Conservation (phyloP, 2,329 filamentous ascomycete species). For the Penicillium brasilianum region DNA sequence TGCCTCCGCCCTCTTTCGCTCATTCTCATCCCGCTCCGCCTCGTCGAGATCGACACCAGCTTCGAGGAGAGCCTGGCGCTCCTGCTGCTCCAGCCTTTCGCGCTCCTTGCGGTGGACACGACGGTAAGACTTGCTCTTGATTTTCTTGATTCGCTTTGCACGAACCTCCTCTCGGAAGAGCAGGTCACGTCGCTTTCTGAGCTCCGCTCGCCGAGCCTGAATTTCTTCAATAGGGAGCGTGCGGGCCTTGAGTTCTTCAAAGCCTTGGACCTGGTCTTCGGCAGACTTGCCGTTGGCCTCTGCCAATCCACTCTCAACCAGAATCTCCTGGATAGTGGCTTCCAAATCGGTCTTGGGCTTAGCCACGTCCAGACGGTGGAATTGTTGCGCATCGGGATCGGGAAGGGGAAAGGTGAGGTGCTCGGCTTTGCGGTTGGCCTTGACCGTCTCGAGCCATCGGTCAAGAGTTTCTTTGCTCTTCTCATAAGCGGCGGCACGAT, state of each 20-base stretch:
- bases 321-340: slow-evolving; percentile 81
- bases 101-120: slow-evolving; percentile 85
- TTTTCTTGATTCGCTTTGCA: slow-evolving; percentile 94
- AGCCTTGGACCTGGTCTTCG: slow-evolving; percentile 70
- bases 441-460: slow-evolving; percentile 93
- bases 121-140: slow-evolving; percentile 95
- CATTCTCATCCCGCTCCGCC: slow-evolving; percentile 67
- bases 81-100: slow-evolving; percentile 62
- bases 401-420: slow-evolving; percentile 86
- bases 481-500: slow-evolving; percentile 81
- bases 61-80: slow-evolving; percentile 62
- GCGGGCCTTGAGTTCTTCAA: slow-evolving; percentile 72
- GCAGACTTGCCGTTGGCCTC: slow-evolving; percentile 62
- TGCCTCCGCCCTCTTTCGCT: slow-evolving; percentile 79
- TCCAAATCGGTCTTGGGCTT: slow-evolving; percentile 81
- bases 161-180: slow-evolving; percentile 87
- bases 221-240: slow-evolving; percentile 75
- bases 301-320: slow-evolving; percentile 82
- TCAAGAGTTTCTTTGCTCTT: slow-evolving; percentile 90
- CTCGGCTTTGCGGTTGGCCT: slow-evolving; percentile 88
- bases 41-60: slow-evolving; percentile 66
- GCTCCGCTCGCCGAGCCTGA: slow-evolving; percentile 71
- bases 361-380: slow-evolving; percentile 60
- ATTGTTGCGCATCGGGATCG: slow-evolving; percentile 67
- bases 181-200: slow-evolving; percentile 80